Conservation (phyloP, 345 rosid species). For the Hirschfeldia incana region DNA sequence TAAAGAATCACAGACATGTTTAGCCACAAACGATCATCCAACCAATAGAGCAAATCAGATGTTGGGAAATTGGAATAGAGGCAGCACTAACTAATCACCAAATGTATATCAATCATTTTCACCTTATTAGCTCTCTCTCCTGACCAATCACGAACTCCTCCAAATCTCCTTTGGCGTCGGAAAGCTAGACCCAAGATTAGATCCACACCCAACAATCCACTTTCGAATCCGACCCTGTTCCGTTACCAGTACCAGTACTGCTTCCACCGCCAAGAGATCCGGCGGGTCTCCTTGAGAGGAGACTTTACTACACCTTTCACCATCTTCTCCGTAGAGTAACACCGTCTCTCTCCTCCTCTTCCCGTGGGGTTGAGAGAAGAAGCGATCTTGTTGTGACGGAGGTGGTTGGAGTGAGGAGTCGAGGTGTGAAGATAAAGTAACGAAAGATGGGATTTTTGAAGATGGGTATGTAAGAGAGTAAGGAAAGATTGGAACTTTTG, state of each 20-base stretch:
- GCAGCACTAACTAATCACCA: background rate
- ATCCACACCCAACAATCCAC: conserved; percentile 93
- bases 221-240: conserved; percentile 52
- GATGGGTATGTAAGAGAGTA: background rate
- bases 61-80: too few relatives aligned
- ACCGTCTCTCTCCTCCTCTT: conserved; percentile 45
- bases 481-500: conserved; percentile 3
- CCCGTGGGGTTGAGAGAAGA: conserved; percentile 58
- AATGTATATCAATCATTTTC: background rate
- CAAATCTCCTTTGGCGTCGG: conserved; percentile 98
- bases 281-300: conserved; percentile 83
- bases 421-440: conserved; percentile 53
- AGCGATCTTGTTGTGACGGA: conserved; percentile 44
- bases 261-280: conserved; percentile 68
- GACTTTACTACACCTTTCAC: background rate
- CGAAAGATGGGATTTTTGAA: conserved; percentile 34
- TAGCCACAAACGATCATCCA: too few relatives aligned
- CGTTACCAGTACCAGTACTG: conserved; percentile 36
- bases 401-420: conserved; percentile 41
- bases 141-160: conserved; percentile 96
- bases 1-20: too few relatives aligned
- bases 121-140: conserved; percentile 97
- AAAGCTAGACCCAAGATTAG: conserved; percentile 79
- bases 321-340: conserved; percentile 22
- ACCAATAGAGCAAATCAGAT: too few relatives aligned